phyloP scores from a whole-genome alignment of 768 basidiomycete genomes.

The Candolleomyces eurysporus region DNA sequence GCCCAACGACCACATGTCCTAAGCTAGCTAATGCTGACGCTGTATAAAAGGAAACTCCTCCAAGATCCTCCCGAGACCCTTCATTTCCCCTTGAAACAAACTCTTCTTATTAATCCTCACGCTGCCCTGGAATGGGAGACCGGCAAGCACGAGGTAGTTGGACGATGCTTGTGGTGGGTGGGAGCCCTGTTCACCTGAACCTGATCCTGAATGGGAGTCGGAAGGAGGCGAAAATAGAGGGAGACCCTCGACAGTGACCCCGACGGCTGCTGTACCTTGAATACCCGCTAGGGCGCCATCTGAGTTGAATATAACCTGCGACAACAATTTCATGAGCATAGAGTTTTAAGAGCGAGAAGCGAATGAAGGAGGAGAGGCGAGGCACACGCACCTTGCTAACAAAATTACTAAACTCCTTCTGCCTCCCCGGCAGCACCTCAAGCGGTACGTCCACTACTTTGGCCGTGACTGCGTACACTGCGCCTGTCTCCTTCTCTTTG shows the following conservation, averaged over 20 bases:
- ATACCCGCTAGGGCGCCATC: slow-evolving; percentile 70
- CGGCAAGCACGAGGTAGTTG: slow-evolving; percentile 48
- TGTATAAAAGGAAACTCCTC: too few species aligned
- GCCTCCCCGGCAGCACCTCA: slow-evolving; percentile 73
- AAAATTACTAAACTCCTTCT: slow-evolving; percentile 74
- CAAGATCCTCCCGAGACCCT: too few species aligned
- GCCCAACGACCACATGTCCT: too few species aligned
- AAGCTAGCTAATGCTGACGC: too few species aligned
- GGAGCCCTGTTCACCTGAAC: not conserved
- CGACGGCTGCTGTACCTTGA: slow-evolving; percentile 60
- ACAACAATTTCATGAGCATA: too few species aligned
- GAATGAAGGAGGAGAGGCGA: too few species aligned
- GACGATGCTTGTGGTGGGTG: not conserved
- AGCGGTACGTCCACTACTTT: slow-evolving; percentile 72
- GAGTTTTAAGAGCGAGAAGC: too few species aligned
- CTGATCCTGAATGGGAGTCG: not conserved
- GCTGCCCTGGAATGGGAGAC: slow-evolving; percentile 65
- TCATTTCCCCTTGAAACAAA: slow-evolving; percentile 3
- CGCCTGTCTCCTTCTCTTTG: slow-evolving; percentile 35
- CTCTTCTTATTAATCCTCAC: slow-evolving; percentile 64
- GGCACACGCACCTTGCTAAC: slow-evolving; percentile 61
- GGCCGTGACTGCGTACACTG: slow-evolving; percentile 59
- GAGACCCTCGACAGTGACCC: slow-evolving; percentile 57
- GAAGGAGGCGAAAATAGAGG: slow-evolving; percentile 29
- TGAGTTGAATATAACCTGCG: slow-evolving; percentile 65